A percentile compares a stretch with the other conserved stretches of the same genome.
These are phyloP conservation scores for Mycena maculata DNA, from an alignment of 768 basidiomycete species.

Conservation along the genomic window DNA sequence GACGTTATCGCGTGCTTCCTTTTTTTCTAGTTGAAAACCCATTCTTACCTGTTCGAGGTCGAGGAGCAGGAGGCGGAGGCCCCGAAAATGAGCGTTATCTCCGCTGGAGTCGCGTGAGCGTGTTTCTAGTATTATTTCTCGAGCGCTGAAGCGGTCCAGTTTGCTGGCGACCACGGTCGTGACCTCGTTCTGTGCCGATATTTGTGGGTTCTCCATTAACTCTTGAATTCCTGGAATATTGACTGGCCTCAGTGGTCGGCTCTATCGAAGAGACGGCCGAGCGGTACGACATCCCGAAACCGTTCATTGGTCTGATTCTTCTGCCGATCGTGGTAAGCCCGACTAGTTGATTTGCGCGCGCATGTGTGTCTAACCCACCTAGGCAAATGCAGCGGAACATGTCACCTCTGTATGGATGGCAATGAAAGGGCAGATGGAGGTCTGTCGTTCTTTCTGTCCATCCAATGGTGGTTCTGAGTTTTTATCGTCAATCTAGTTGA, in stretches of 20 bases:
- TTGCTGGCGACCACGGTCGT: slow-evolving; percentile 80
- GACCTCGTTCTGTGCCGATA: slow-evolving; percentile 92
- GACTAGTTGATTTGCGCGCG: neutral
- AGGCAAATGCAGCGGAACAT: slow-evolving; percentile 91
- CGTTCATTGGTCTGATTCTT: slow-evolving; percentile 89
- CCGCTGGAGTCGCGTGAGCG: slow-evolving; percentile 70
- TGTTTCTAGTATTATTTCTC: slow-evolving; percentile 15
- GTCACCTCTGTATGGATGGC: slow-evolving; percentile 91
- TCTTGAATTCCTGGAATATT: slow-evolving; percentile 40
- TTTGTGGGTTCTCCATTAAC: slow-evolving; percentile 59
- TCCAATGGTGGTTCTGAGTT: too few species aligned
- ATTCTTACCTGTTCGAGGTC: slow-evolving; percentile 71
- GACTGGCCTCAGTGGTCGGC: slow-evolving; percentile 71
- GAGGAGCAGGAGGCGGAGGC: slow-evolving; percentile 52
- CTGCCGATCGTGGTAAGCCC: slow-evolving; percentile 84
- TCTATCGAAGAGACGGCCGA: slow-evolving; percentile 93
- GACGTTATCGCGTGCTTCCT: slow-evolving; percentile 20
- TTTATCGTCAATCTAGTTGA: slow-evolving; percentile 54
- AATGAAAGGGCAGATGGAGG: slow-evolving; percentile 71
- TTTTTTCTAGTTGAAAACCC: slow-evolving; percentile 86
- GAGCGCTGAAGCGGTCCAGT: slow-evolving; percentile 46
- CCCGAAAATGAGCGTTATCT: slow-evolving; percentile 75
- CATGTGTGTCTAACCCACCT: slow-evolving; percentile 3
- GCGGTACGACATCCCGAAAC: slow-evolving; percentile 82
- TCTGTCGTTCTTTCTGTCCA: slow-evolving; percentile 32